Evolutionary conservation across 352 stramenopile genomes (phyloP).

Genomic region (Blastocystis sp.): DNA sequence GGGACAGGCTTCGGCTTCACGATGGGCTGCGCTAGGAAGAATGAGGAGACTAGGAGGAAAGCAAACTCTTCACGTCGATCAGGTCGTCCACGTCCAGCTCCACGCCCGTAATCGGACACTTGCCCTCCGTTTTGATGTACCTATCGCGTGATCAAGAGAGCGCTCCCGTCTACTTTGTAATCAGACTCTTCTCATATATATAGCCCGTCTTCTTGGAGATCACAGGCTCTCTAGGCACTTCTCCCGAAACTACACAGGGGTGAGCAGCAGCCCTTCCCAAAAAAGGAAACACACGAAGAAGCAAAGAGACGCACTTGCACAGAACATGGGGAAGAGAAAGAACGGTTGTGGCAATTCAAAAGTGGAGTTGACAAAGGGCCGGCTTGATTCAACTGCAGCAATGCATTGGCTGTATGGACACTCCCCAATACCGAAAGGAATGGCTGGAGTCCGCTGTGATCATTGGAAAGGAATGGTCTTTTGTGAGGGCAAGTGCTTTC

Average conservation of each 20-base stretch:
- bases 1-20: conserved; percentile 66
- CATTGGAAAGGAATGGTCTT: too few species aligned
- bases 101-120: conserved; percentile 78
- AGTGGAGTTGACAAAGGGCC: too few species aligned
- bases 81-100: conserved; percentile 77
- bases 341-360: too few species aligned
- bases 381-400: too few species aligned
- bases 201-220: conserved; percentile 80
- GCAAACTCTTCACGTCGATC: conserved; percentile 75
- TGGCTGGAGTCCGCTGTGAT: too few species aligned
- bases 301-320: conserved; percentile 41
- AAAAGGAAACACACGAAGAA: neutral
- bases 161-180: conserved; percentile 78
- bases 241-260: conserved; percentile 75
- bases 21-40: conserved; percentile 58
- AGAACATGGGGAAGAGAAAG: conserved; percentile 16
- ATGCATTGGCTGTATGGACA: too few species aligned
- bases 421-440: too few species aligned
- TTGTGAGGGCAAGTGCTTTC: too few species aligned
- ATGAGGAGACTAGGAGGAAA: neutral
- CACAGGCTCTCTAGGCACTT: conserved; percentile 81
- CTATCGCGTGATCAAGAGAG: conserved; percentile 51
- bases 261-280: neutral
- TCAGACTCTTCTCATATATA: conserved; percentile 82
- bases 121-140: conserved; percentile 71